Evolutionary conservation across 768 basidiomycete genomes (phyloP).

Genomic region (Lactarius quietus): DNA sequence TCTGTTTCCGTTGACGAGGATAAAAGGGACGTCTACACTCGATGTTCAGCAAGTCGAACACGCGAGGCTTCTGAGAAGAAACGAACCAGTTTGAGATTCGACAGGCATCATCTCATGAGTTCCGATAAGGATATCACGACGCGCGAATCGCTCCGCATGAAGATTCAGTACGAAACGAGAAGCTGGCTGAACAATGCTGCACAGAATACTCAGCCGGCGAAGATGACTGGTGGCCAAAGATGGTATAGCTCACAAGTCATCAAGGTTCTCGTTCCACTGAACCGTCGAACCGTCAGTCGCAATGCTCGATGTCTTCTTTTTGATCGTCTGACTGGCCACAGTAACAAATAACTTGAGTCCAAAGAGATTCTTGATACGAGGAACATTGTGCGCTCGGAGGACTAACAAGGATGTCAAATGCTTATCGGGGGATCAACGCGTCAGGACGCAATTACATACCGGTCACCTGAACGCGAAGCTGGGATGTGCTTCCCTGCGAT

Average conservation of each 20-base stretch:
- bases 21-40: neutral
- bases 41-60: neutral
- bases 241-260: neutral
- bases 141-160: neutral
- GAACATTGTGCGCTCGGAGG: neutral
- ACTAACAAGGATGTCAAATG: neutral
- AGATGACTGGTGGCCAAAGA: neutral
- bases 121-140: neutral
- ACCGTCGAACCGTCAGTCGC: neutral
- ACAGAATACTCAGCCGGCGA: neutral
- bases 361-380: neutral
- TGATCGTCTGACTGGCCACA: neutral
- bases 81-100: neutral
- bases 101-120: neutral
- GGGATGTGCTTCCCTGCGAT: neutral
- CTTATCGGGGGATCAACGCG: neutral
- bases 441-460: neutral
- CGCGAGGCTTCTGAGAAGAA: neutral
- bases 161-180: neutral
- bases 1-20: neutral
- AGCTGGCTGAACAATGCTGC: neutral
- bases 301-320: neutral
- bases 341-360: neutral
- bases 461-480: neutral
- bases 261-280: neutral